Conservation (phyloP, 2,329 filamentous ascomycete genomes). For the Alternaria conjuncta region DNA sequence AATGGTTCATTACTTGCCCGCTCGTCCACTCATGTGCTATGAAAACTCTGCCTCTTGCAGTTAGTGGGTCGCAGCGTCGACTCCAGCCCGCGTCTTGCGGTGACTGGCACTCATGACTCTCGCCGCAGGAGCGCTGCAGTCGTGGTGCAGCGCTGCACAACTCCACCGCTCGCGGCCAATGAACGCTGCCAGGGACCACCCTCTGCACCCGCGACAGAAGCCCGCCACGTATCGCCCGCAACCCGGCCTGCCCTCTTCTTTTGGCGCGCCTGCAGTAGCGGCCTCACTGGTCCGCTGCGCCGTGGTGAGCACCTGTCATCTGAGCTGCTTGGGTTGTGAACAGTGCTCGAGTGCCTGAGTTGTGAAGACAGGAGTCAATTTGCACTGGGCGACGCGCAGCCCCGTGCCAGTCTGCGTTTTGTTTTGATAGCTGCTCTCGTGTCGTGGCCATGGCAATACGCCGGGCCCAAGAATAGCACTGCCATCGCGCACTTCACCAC, state of each 20-base stretch:
- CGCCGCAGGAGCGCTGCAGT: constrained; percentile 21
- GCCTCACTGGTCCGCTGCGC: constrained; percentile 20
- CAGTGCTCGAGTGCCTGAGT: constrained; percentile 6
- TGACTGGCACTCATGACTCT: constrained; percentile 30
- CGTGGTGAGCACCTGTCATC: constrained; percentile 6
- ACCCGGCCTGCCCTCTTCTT: constrained; percentile 14
- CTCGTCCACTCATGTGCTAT: constrained; percentile 24
- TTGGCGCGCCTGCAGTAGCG: constrained; percentile 19
- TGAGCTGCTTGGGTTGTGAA: neutral
- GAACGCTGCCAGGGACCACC: constrained; percentile 33
- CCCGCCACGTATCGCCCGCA: constrained; percentile 36
- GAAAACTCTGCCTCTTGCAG: constrained; percentile 30
- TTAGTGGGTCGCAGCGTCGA: constrained; percentile 23
- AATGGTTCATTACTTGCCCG: constrained; percentile 25
- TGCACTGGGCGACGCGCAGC: neutral
- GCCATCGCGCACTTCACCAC: neutral
- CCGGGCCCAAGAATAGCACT: constrained; percentile 7
- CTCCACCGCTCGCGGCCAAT: constrained; percentile 26
- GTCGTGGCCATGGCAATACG: constrained; percentile 2
- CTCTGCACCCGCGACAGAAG: constrained; percentile 27
- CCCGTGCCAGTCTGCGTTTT: neutral
- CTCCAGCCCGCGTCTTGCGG: constrained; percentile 25
- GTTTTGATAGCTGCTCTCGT: constrained; percentile 3
- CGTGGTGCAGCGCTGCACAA: constrained; percentile 41
- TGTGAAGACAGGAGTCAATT: constrained; percentile 24